Percentiles rank a stretch among this genome's conserved stretches.
phyloP scores from a whole-genome alignment of 257 asterid genomes.

The Leonotis leonurus region DNA sequence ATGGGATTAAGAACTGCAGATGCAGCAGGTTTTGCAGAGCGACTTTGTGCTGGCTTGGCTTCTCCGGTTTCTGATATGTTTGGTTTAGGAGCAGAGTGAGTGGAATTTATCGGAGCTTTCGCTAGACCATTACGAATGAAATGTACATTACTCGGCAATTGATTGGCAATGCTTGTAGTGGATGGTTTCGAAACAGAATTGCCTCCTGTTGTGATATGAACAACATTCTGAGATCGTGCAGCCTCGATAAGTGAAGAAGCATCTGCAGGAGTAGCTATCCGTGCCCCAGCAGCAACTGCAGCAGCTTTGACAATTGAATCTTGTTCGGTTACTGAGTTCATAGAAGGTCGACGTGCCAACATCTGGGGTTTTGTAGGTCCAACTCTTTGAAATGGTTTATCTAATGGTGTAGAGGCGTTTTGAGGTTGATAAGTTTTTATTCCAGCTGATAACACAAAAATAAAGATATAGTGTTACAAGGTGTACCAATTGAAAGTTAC shows the following conservation, averaged over 20 bases:
- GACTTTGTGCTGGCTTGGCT: conserved; percentile 30
- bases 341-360: conserved; percentile 27
- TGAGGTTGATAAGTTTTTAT: conserved; percentile 22
- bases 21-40: conserved; percentile 27
- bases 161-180: conserved; percentile 30
- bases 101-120: conserved; percentile 42
- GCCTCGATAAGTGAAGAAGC: conserved; percentile 58
- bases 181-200: conserved; percentile 39
- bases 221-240: conserved; percentile 54
- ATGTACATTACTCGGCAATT: conserved; percentile 79
- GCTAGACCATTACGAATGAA: conserved; percentile 57
- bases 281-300: conserved; percentile 85
- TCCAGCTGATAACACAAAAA: conserved; percentile 27
- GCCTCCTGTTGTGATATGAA: conserved; percentile 48
- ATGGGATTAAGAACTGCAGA: conserved; percentile 21
- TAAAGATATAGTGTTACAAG: conserved; percentile 16
- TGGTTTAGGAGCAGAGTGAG: conserved; percentile 28
- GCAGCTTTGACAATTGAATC: conserved; percentile 74
- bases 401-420: conserved; percentile 5
- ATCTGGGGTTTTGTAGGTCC: conserved; percentile 29
- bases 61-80: conserved; percentile 31
- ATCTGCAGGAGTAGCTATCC: conserved; percentile 56
- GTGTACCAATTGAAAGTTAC: conserved; percentile 20
- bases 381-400: conserved; percentile 17
- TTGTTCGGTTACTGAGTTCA: conserved; percentile 27